phyloP scores from a whole-genome alignment of 1,284 basidiomycete species.

The Fomitopsis betulina region DNA sequence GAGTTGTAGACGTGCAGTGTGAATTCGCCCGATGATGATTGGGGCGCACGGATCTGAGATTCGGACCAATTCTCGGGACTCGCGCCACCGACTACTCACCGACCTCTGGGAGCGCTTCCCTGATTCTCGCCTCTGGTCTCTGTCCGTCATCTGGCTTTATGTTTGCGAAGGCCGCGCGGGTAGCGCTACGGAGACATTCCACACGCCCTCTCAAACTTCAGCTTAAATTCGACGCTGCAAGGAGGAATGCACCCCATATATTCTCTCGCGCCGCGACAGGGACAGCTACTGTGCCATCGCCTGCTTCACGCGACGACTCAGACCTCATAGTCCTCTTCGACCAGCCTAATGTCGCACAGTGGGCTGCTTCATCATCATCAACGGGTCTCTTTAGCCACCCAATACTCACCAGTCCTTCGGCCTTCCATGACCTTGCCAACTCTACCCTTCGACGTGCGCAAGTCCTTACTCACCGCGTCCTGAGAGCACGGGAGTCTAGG shows the following conservation, averaged over 20 bases:
- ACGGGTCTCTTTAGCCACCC: constrained; percentile 77
- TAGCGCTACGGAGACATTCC: constrained; percentile 35
- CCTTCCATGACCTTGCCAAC: constrained; percentile 61
- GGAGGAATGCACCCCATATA: constrained; percentile 14
- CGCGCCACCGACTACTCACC: neutral
- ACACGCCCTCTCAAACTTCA: constrained; percentile 38
- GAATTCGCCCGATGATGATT: neutral
- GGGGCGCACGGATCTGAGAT: neutral
- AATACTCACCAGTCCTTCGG: constrained; percentile 53
- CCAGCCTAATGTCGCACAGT: constrained; percentile 40
- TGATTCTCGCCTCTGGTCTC: constrained; percentile 1
- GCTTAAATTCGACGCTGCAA: constrained; percentile 36
- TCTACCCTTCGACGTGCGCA: constrained; percentile 72
- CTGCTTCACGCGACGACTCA: constrained; percentile 58
- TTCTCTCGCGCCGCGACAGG: constrained; percentile 24
- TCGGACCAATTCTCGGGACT: neutral
- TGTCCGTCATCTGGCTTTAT: constrained; percentile 34
- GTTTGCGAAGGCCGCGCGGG: constrained; percentile 45
- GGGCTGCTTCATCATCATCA: constrained; percentile 35
- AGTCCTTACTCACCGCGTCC: constrained; percentile 70
- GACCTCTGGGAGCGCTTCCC: too few species aligned
- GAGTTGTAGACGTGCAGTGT: too few species aligned
- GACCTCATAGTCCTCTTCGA: constrained; percentile 70
- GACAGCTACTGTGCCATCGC: constrained; percentile 33
- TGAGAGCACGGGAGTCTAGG: constrained; percentile 59